Evolutionary conservation across 2,329 filamentous ascomycete species (phyloP).

Genomic region (Neoascochyta sp.): DNA sequence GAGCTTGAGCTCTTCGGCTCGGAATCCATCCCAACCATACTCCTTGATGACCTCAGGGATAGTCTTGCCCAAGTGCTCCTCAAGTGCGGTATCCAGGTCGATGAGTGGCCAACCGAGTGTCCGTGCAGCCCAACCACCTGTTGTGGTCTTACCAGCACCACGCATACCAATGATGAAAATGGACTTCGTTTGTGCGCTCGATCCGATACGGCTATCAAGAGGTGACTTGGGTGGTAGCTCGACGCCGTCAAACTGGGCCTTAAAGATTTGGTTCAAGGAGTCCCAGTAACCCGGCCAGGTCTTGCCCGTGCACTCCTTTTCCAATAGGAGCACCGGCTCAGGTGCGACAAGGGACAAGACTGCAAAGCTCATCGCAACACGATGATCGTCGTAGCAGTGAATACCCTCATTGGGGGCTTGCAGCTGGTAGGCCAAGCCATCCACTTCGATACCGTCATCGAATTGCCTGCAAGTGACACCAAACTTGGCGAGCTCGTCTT

Average conservation of each 20-base stretch:
- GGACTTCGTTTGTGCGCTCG: constrained; percentile 53
- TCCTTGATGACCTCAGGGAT: constrained; percentile 83
- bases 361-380: constrained; percentile 97
- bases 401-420: constrained; percentile 60
- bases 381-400: constrained; percentile 94
- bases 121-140: constrained; percentile 77
- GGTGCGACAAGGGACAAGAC: constrained; percentile 74
- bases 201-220: constrained; percentile 25
- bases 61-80: constrained; percentile 65
- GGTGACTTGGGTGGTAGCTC: constrained; percentile 49
- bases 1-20: constrained; percentile 71
- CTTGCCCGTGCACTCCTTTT: constrained; percentile 92
- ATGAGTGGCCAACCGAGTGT: constrained; percentile 73
- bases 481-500: constrained; percentile 89
- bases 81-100: constrained; percentile 85
- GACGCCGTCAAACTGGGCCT: constrained; percentile 70
- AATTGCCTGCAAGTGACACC: constrained; percentile 82
- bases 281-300: constrained; percentile 99
- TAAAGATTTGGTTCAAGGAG: constrained; percentile 72
- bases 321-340: constrained; percentile 70
- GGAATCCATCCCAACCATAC: constrained; percentile 84
- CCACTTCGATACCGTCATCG: constrained; percentile 85
- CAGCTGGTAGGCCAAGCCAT: constrained; percentile 53
- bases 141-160: constrained; percentile 93
- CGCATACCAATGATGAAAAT: constrained; percentile 97